Evolutionary conservation across 2,329 filamentous ascomycete genomes (phyloP), one percentile per base, ranked within the genome.

Genomic region (Fusarium falciforme): DNA sequence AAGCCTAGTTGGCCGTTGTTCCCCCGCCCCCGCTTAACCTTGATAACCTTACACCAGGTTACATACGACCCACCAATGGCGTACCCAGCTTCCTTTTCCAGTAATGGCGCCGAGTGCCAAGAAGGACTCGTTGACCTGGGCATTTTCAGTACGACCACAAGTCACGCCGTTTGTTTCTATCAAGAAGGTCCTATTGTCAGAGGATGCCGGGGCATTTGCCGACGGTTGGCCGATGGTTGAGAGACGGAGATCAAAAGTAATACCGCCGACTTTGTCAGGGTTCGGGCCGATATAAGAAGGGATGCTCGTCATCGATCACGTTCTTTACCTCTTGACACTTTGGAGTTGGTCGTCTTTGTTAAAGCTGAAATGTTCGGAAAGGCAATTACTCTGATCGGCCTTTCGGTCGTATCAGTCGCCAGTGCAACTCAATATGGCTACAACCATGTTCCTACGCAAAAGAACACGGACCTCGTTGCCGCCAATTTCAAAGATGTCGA

Each of bases 401-500:
- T 75, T 2, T 47, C 64, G 17, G 63, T 54, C 7, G 36, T 33
- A 2, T 75, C 72, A 11, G 52, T 33, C 3, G 72, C 55, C 1
- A 68, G 64, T 33, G 72, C 72, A 2, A 6, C 61, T 3, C 63
- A 73, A 16, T 75, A 75, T 31, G 72, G 72, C n/a, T 64, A 75
- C 31, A 75, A 75, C 4, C 61, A 75, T 3, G 72, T 68, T 11
- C 5, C 5, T 44, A 64, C 4, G 6, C 47, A 2, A 52, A 73
- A 11, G 72, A 75, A 64, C 35, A 11, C 22, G 29, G 1, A 61
- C 4, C 4, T 69, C 10, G 20, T 76, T 1, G 73, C 73, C 2
- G 73, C 73, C 5, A 74, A 76, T 27, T 75, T 75, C 17, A 60
- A 74, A 2, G 35, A 75, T 40, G 62, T 75, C 6, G 67, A 76